phyloP scores from a whole-genome alignment of 805 yeast genomes.

The Torulaspora gathmanii region DNA sequence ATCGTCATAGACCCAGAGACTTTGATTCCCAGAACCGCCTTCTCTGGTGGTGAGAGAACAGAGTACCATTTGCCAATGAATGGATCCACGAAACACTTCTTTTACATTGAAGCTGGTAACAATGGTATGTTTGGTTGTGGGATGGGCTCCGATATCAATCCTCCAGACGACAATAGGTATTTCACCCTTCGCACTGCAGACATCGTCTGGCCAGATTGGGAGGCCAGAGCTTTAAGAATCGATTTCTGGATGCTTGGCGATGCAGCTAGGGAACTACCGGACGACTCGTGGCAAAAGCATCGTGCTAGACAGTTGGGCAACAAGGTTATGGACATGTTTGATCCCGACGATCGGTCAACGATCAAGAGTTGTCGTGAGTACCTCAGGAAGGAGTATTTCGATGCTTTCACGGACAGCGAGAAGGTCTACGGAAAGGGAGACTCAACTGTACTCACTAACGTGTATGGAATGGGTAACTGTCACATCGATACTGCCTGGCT shows the following conservation, averaged over 20 bases:
- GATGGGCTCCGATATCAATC: constrained; percentile 52
- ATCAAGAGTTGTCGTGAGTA: constrained; percentile 60
- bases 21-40: constrained; percentile 69
- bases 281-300: constrained; percentile 74
- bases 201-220: constrained; percentile 71
- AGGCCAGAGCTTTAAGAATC: constrained; percentile 68
- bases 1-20: constrained; percentile 62
- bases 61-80: constrained; percentile 64
- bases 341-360: constrained; percentile 56
- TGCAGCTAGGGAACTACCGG: constrained; percentile 81
- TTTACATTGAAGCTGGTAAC: constrained; percentile 86
- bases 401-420: constrained; percentile 57
- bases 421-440: constrained; percentile 52
- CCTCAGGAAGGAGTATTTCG: constrained; percentile 56
- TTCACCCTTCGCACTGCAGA: constrained; percentile 70
- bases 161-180: constrained; percentile 67
- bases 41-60: constrained; percentile 78
- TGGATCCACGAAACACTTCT: constrained; percentile 49
- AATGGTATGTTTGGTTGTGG: constrained; percentile 91
- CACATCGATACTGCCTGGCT: constrained; percentile 98
- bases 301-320: constrained; percentile 78
- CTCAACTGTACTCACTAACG: constrained; percentile 44
- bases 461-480: constrained; percentile 87
- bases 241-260: constrained; percentile 90
- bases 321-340: constrained; percentile 78